Percentiles rank a stretch among this genome's conserved stretches.
These are phyloP conservation scores for Graphium sp. DNA, from an alignment of 2,329 filamentous ascomycete species.

Conservation along the genomic window DNA sequence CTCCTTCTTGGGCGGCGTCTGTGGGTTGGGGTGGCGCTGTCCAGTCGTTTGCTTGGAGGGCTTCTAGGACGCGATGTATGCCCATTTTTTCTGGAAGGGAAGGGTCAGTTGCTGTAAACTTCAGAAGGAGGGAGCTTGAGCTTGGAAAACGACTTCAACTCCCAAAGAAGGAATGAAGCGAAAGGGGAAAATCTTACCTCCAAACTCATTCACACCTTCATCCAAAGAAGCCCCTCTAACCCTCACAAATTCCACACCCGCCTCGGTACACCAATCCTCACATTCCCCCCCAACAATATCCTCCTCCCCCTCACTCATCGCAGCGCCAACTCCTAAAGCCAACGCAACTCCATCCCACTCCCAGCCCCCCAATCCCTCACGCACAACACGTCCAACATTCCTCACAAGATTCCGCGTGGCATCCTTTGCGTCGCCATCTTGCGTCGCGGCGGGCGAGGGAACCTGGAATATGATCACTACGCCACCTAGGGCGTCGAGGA, in stretches of 20 bases:
- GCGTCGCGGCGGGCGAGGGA: slow-evolving; percentile 4
- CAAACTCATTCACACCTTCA: slow-evolving; percentile 35
- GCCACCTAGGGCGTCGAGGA: slow-evolving; percentile 42
- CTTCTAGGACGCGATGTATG: slow-evolving; percentile 40
- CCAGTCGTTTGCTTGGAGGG: slow-evolving; percentile 52
- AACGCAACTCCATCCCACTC: slow-evolving; percentile 48
- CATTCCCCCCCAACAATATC: slow-evolving; percentile 48
- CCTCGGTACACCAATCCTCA: slow-evolving; percentile 41
- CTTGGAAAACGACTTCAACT: not conserved
- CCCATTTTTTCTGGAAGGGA: slow-evolving; percentile 34
- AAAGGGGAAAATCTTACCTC: slow-evolving; percentile 22
- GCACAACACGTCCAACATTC: slow-evolving; percentile 36
- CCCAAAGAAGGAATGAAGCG: not conserved
- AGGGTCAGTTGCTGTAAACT: not conserved
- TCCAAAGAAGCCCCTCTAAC: slow-evolving; percentile 19
- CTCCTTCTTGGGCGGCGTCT: slow-evolving; percentile 13
- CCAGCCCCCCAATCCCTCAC: slow-evolving; percentile 40
- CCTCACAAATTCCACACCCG: slow-evolving; percentile 46
- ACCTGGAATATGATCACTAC: slow-evolving; percentile 26
- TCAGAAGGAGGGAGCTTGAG: not conserved
- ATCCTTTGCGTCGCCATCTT: not conserved
- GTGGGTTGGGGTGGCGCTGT: slow-evolving; percentile 14
- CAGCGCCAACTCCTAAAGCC: slow-evolving; percentile 36
- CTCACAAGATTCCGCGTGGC: slow-evolving; percentile 24
- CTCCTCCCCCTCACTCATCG: slow-evolving; percentile 26